These are phyloP conservation scores for Omphalotus olearius DNA, from an alignment of 1,284 basidiomycete species.

Conservation along the genomic window DNA sequence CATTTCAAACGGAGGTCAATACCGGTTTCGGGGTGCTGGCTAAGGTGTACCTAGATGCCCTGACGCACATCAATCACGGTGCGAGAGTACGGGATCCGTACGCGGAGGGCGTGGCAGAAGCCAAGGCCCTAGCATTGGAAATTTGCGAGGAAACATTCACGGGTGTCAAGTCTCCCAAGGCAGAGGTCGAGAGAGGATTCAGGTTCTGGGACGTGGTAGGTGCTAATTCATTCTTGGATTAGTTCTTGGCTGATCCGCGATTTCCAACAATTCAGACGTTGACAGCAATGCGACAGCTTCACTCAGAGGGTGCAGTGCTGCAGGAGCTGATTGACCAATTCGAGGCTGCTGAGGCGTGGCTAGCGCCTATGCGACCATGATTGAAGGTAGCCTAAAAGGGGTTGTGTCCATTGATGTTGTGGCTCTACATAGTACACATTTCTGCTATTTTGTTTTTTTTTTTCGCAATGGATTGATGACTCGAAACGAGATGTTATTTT, in stretches of 20 bases:
- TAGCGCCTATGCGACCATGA: constrained; percentile 86
- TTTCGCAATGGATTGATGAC: constrained; percentile 1
- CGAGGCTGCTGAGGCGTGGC: constrained; percentile 90
- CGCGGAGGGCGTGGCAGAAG: constrained; percentile 75
- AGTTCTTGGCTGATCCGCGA: constrained; percentile 3
- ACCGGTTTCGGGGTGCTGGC: constrained; percentile 97
- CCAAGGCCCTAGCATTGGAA: constrained; percentile 84
- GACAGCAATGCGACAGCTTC: constrained; percentile 83
- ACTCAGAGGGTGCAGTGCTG: constrained; percentile 76
- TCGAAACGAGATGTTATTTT: not conserved
- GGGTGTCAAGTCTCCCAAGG: constrained; percentile 83
- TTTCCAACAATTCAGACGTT: constrained; percentile 57
- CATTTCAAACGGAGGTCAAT: constrained; percentile 95
- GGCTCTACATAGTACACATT: not conserved
- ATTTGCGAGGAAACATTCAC: constrained; percentile 94
- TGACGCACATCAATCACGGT: constrained; percentile 82
- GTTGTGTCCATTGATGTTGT: not conserved
- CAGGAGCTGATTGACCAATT: constrained; percentile 90
- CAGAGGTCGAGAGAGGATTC: constrained; percentile 93
- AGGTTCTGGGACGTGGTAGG: constrained; percentile 97
- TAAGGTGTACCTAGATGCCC: constrained; percentile 92
- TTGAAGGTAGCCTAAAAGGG: constrained; percentile 1
- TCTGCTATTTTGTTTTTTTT: not conserved
- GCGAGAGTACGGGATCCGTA: constrained; percentile 71
- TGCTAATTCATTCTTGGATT: constrained; percentile 23